Base-by-base conservation (phyloP, 495 filamentous ascomycete genomes). In the Penicillium salamii region DNA sequence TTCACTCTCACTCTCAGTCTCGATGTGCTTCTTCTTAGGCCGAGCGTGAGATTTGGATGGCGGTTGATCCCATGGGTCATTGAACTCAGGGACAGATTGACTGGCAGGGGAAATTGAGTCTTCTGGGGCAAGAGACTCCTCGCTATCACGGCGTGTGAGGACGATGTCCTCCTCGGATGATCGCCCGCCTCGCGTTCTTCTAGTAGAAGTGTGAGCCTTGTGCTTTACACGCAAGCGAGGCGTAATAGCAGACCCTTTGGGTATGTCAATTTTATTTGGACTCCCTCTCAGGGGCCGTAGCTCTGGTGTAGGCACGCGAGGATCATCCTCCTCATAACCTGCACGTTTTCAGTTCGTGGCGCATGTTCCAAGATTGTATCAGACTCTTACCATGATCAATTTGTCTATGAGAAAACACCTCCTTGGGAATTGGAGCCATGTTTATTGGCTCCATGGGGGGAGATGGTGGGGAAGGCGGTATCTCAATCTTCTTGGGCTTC, bases 341-440 rank as follows among this genome's bases (percentile, higher is more conserved):
- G 19, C 0, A 11, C 15, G 8, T 15, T 9, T 20, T 14, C 17
- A 28, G n/a, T 55, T 39, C 37, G 44, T 7, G 19, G 20, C 5
- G 28, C 2, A 4, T 32, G 12, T 7, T 17, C 5, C 4, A 13
- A 13, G 19, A 26, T 8, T 32, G 29, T 8, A 12, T 7, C 7
- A 9, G 32, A 5, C 9, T n/a, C 55, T 31, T 53, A 69, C 90
- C 91, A 70, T 96, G 89, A 63, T 96, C 88, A 59, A 95, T 88
- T 57, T 92, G 86, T 18, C 86, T 78, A 65, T 91, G 89, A 2
- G 88, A 90, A 49, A 91, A 88, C 36, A 93, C 79, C 59, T 95
- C 87, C 51, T 89, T 82, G 59, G 87, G 84, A 54, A 91, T 87
- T 4, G 81, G 79, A 4, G 87, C 86, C 15, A 80, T 82, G 53